phyloP scores from a whole-genome alignment of 2,329 filamentous ascomycete genomes.

The Rhynchosporium graminicola region DNA sequence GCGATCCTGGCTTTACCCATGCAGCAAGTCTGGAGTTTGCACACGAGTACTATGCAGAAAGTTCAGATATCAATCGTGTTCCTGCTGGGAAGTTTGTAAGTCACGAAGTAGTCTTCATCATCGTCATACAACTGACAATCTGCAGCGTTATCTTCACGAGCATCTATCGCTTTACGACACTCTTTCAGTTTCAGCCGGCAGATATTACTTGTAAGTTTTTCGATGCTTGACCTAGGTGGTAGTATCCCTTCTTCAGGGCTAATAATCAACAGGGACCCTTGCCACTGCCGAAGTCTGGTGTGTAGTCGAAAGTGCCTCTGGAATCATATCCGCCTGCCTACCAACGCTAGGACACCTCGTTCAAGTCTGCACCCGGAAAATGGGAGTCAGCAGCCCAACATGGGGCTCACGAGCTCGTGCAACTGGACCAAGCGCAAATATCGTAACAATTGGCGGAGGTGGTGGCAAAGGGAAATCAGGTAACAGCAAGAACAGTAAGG shows the following conservation, averaged over 20 bases:
- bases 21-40: conserved; percentile 39
- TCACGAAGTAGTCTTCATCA: conserved; percentile 4
- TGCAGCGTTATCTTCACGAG: conserved; percentile 17
- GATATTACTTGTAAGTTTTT: conserved; percentile 19
- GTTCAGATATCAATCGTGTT: conserved; percentile 37
- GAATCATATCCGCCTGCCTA: conserved; percentile 8
- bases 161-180: conserved; percentile 22
- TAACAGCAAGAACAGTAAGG: not conserved
- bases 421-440: not conserved
- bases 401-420: not conserved
- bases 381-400: not conserved
- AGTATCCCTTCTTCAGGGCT: not conserved
- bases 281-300: conserved; percentile 17
- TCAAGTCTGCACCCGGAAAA: not conserved
- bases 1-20: conserved; percentile 42
- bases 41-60: conserved; percentile 34
- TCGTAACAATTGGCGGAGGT: not conserved
- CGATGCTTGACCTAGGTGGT: not conserved
- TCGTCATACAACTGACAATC: not conserved
- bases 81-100: conserved; percentile 42
- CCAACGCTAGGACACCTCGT: conserved; percentile 1
- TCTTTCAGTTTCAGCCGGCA: conserved; percentile 17
- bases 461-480: not conserved
- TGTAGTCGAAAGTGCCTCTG: conserved; percentile 19
- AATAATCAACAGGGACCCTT: conserved; percentile 12